Conservation (phyloP, 768 basidiomycete genomes). For the Lentinula guzmanii region DNA sequence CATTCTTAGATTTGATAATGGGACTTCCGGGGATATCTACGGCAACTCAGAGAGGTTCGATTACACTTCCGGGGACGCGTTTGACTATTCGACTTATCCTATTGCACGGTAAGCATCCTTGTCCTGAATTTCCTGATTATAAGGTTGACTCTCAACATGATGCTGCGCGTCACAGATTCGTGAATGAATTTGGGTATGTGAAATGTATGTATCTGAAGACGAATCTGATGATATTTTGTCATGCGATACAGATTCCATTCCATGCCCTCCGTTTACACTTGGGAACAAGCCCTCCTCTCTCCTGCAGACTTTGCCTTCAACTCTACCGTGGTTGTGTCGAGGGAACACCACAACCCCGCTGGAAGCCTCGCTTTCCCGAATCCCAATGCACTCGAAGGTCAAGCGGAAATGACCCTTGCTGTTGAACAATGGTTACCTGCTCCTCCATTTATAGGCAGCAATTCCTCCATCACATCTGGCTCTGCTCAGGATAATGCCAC, state of each 20-base stretch:
- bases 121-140: neutral
- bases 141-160: neutral
- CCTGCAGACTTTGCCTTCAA: slow-evolving; percentile 52
- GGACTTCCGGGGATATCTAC: slow-evolving; percentile 46
- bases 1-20: slow-evolving; percentile 42
- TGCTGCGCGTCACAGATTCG: slow-evolving; percentile 27
- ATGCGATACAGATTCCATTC: slow-evolving; percentile 44
- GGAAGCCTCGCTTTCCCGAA: slow-evolving; percentile 48
- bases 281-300: slow-evolving; percentile 48
- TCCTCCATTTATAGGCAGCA: slow-evolving; percentile 17
- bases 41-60: slow-evolving; percentile 57
- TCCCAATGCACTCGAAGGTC: slow-evolving; percentile 47
- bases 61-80: slow-evolving; percentile 46
- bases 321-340: slow-evolving; percentile 48
- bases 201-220: neutral
- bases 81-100: slow-evolving; percentile 49
- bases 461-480: slow-evolving; percentile 6
- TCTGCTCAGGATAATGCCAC: slow-evolving; percentile 47
- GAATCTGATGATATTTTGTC: neutral
- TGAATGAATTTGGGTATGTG: slow-evolving; percentile 53
- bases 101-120: slow-evolving; percentile 29
- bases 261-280: slow-evolving; percentile 57
- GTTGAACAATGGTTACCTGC: slow-evolving; percentile 53
- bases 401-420: slow-evolving; percentile 44
- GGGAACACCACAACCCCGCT: slow-evolving; percentile 53